A percentile compares a stretch with the other conserved stretches of the same genome.
Conservation (phyloP, 1,284 basidiomycete species). For the Heliocybe sulcata region DNA sequence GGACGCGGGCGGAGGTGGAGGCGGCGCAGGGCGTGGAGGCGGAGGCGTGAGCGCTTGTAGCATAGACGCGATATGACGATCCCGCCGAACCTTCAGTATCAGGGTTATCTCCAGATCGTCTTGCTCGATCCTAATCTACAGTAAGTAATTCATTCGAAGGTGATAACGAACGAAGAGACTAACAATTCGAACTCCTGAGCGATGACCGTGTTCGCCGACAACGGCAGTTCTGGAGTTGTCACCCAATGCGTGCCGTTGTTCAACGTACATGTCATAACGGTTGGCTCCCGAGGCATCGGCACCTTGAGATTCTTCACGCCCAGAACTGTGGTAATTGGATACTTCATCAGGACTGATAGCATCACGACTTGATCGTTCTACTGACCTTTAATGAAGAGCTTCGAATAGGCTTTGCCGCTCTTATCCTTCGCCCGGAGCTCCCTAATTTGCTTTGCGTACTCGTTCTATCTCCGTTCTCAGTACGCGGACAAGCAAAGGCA, state of each 20-base stretch:
- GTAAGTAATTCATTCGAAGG: background rate
- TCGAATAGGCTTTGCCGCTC: constrained; percentile 76
- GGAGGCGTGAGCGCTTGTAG: constrained; percentile 55
- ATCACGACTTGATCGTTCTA: background rate
- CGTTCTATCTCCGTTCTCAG: constrained; percentile 85
- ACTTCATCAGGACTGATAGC: background rate
- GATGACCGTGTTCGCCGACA: constrained; percentile 63
- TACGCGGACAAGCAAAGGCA: constrained; percentile 3
- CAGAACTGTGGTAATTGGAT: constrained; percentile 46
- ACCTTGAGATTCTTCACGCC: constrained; percentile 68
- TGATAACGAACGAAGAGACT: background rate
- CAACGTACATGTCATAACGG: constrained; percentile 81
- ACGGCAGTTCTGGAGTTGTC: constrained; percentile 75
- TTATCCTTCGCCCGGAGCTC: constrained; percentile 75
- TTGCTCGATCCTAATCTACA: constrained; percentile 62
- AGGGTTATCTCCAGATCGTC: constrained; percentile 89
- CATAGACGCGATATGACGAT: constrained; percentile 73
- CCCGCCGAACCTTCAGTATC: constrained; percentile 75
- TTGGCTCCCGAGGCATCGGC: constrained; percentile 69
- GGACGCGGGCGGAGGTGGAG: constrained; percentile 35
- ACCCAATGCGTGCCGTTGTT: constrained; percentile 98
- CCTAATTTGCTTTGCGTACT: constrained; percentile 84
- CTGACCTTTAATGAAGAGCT: constrained; percentile 89
- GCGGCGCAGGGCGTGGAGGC: constrained; percentile 35
- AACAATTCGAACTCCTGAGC: constrained; percentile 94